Evolutionary conservation across 2,329 filamentous ascomycete species (phyloP), one percentile per base, ranked within the genome.

Genomic region (Leptographium lundbergii): DNA sequence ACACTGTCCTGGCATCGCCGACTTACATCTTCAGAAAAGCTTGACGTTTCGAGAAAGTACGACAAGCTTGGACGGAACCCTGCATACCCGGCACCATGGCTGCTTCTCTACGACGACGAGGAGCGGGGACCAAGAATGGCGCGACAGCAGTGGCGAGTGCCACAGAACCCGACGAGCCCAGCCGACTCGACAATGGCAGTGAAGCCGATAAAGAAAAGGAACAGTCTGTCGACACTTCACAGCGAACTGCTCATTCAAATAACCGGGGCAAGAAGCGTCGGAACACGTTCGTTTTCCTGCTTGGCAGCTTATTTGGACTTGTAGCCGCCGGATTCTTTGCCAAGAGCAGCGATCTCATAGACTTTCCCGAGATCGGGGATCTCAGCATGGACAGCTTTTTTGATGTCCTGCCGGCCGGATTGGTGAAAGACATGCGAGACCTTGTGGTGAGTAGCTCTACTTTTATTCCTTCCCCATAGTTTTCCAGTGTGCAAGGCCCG

Each of bases 291-390:
- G 88, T 96, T 32, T 97, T 99, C 72, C 75, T 86, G 11, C 77
- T 99, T 24, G 94, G 94, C 36, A 89, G 91, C 48, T 68, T 99
- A n/a, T 92, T 94, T 66, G 94, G 94, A 14, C 81, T 99, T 59
- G 75, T 95, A n/a, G 79, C 86, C 2, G 94, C 94, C 1, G 86
- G 91, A 34, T 91, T 96, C 72, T 94, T 99, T 66, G 92, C 91
- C 34, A 87, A 87, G 64, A 88, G 81, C 70, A 94, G 91, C 72
- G 91, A 96, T 68, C 80, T 97, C 63, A 91, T 96, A 63, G 90
- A 90, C 62, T 78, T 96, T 63, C 82, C 82, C 17, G 83, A 85
- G 66, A 69, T 86, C 54, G 74, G 77, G 57, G 89, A 92, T 60
- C 77, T 88, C 67, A 94, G 89, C 68, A 81, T 99, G 73, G 91